phyloP scores from a whole-genome alignment of 148 eudicot species.

The Spergularia bocconei region DNA sequence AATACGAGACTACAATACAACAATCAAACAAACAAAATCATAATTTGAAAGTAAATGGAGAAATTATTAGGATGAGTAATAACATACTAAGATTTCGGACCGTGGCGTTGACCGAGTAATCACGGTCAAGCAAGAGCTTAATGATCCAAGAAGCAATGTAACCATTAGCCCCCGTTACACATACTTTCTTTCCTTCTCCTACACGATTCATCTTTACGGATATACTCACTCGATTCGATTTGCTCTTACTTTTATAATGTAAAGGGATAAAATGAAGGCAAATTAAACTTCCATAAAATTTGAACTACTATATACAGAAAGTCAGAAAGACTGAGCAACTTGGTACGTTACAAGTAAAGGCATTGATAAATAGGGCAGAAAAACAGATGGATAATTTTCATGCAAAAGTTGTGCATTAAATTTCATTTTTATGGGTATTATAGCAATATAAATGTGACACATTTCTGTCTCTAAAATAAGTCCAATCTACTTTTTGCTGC shows the following conservation, averaged over 20 bases:
- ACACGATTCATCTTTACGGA: neutral
- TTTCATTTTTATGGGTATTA: slow-evolving; percentile 1
- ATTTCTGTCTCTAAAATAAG: neutral
- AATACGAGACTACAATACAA: too few species aligned
- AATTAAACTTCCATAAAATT: too few species aligned
- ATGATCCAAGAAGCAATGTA: slow-evolving; percentile 43
- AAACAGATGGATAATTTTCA: neutral
- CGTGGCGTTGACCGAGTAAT: slow-evolving; percentile 38
- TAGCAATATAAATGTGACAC: slow-evolving; percentile 8
- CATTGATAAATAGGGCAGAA: slow-evolving; percentile 10
- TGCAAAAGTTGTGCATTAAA: slow-evolving; percentile 34
- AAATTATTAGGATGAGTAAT: neutral
- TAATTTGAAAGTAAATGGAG: neutral
- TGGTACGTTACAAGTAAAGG: neutral
- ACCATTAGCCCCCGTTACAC: slow-evolving; percentile 45
- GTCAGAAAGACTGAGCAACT: neutral
- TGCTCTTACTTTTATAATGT: too few species aligned
- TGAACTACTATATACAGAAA: neutral
- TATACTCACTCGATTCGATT: too few species aligned
- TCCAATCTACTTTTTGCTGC: slow-evolving; percentile 6
- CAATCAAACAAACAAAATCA: neutral
- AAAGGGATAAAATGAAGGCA: too few species aligned
- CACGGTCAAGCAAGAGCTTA: slow-evolving; percentile 34
- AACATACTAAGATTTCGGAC: slow-evolving; percentile 32
- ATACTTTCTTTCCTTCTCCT: slow-evolving; percentile 29